These are phyloP conservation scores for Brassica incana DNA, from an alignment of 345 rosid species.

Conservation along the genomic window DNA sequence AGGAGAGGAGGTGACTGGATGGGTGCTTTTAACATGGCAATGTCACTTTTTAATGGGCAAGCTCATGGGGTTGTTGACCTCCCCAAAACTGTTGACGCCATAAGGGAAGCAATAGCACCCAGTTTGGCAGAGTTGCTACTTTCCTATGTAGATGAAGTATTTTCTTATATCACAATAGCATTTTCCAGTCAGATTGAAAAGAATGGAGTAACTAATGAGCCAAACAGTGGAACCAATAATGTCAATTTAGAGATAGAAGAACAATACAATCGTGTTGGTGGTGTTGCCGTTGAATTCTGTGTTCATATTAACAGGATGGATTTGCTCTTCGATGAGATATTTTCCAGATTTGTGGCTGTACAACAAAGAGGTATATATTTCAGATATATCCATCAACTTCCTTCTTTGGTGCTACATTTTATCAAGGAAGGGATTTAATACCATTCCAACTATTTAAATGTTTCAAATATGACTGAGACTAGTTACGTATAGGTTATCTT, in stretches of 20 bases:
- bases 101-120: constrained; percentile 86
- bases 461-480: constrained; percentile 6
- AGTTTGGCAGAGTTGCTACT: constrained; percentile 84
- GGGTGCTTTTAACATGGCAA: constrained; percentile 98
- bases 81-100: constrained; percentile 79
- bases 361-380: constrained; percentile 75
- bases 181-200: constrained; percentile 82
- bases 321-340: constrained; percentile 93
- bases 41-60: constrained; percentile 95
- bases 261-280: constrained; percentile 95
- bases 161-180: constrained; percentile 97
- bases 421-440: background rate
- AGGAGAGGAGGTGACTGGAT: constrained; percentile 97
- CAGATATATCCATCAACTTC: constrained; percentile 16
- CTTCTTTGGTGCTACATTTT: constrained; percentile 3
- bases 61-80: constrained; percentile 98
- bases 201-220: constrained; percentile 56
- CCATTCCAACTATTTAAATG: constrained; percentile 5
- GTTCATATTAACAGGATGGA: constrained; percentile 85
- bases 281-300: constrained; percentile 97
- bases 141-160: constrained; percentile 95
- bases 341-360: constrained; percentile 83
- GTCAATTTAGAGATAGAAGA: constrained; percentile 76
- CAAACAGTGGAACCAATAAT: constrained; percentile 52
- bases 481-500: constrained; percentile 19